These are phyloP conservation scores for Delitschia confertaspora DNA, from an alignment of 495 filamentous ascomycete genomes.

Conservation along the genomic window DNA sequence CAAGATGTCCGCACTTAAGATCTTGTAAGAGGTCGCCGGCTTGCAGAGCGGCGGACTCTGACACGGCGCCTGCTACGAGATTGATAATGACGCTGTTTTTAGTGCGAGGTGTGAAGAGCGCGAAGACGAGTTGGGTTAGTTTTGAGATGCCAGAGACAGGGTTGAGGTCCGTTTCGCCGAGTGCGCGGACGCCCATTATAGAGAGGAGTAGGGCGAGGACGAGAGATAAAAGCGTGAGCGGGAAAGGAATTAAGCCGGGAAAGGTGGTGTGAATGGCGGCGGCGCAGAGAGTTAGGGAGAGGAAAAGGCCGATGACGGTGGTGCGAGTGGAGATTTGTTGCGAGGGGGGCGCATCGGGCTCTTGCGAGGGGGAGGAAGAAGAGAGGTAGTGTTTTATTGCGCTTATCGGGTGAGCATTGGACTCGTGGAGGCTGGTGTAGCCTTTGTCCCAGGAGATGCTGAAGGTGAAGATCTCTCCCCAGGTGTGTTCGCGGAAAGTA, in stretches of 20 bases:
- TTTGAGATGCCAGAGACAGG: slow-evolving; percentile 96
- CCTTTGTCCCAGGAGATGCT: slow-evolving; percentile 19
- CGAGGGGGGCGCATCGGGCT: slow-evolving; percentile 65
- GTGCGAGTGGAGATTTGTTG: slow-evolving; percentile 68
- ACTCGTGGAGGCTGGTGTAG: slow-evolving; percentile 26
- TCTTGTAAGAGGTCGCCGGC: slow-evolving; percentile 98
- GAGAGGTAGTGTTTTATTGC: slow-evolving; percentile 16
- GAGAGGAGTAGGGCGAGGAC: slow-evolving; percentile 79
- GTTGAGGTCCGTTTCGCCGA: slow-evolving; percentile 95
- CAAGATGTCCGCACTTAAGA: slow-evolving; percentile 88
- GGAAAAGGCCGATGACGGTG: slow-evolving; percentile 62
- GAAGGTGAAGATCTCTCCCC: slow-evolving; percentile 25
- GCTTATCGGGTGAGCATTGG: slow-evolving; percentile 10
- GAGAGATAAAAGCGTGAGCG: slow-evolving; percentile 71
- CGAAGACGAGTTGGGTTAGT: slow-evolving; percentile 90
- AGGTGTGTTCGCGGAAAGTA: slow-evolving; percentile 26
- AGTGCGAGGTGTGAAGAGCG: slow-evolving; percentile 61
- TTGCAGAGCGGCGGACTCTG: slow-evolving; percentile 80
- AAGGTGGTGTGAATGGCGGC: slow-evolving; percentile 72
- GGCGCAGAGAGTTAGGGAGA: slow-evolving; percentile 74
- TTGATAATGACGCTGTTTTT: slow-evolving; percentile 84
- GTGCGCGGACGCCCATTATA: slow-evolving; percentile 89
- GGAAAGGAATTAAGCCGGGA: slow-evolving; percentile 52
- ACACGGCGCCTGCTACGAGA: slow-evolving; percentile 85
- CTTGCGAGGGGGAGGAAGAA: slow-evolving; percentile 26